Evolutionary conservation across 371 early-diverging fungal genomes (phyloP), one percentile per base, ranked within the genome.

Genomic region (Mucor mucedo): DNA sequence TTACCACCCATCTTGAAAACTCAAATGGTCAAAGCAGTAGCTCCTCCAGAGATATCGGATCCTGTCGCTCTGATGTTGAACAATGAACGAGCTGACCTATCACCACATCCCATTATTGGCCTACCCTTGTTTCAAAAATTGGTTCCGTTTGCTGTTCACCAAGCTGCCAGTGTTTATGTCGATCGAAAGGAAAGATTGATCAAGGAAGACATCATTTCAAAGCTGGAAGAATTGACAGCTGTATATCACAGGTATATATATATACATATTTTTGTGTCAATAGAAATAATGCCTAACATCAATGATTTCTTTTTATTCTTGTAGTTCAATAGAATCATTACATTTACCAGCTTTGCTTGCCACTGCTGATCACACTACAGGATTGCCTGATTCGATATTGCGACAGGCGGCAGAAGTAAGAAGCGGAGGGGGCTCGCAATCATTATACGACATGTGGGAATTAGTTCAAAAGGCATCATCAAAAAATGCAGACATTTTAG

Each of bases 81-180:
- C 7, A 77, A 71, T 35, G 75, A 77, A 59, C 49, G 50, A 14
- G 14, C 40, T 1, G 66, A 70, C 9, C 27, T 52, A 14, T 41
- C 45, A 38, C 75, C 77, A 2, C 79, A 79, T 60, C 75, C 77
- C 3, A 67, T 86, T 10, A 75, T 93, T 29, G 92, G 93, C 5
- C 70, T 88, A n/a, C 94, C 95, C 1, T 72, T 95, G 57, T 96
- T 96, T 65, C 83, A 86, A 42, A 84, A 85, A 14, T 77, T 96
- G 28, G 93, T 95, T 0, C 97, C 97, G 3, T 91, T 93, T 77
- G 91, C 91, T 4, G 91, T 95, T 5, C 95, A 95, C 73, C 92
- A 94, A 71, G 93, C 93, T 2, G 92, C 89, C 4, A 91, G 92
- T 55, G 83, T 92, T 7, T 96, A 95, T 74, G 83, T 85, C 10